Conservation (phyloP, 2,329 filamentous ascomycete genomes). For the Colletotrichum shisoi region DNA sequence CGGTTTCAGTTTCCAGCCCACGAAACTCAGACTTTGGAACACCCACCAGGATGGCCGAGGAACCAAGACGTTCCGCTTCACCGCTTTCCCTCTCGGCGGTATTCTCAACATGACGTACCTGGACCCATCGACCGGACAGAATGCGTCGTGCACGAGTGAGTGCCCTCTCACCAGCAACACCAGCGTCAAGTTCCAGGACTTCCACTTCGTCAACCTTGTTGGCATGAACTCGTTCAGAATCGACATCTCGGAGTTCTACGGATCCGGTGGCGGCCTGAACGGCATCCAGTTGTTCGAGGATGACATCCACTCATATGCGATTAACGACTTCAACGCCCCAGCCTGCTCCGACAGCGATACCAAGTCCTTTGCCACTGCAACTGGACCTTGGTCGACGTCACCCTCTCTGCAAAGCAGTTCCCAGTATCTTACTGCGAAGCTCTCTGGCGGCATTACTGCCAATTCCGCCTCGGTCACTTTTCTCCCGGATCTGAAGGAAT, state of each 20-base stretch:
- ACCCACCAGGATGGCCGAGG: slow-evolving; percentile 83
- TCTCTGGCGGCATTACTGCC: slow-evolving; percentile 64
- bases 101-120: slow-evolving; percentile 97
- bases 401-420: slow-evolving; percentile 74
- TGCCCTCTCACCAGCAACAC: slow-evolving; percentile 83
- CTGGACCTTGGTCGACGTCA: slow-evolving; percentile 76
- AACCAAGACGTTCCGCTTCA: slow-evolving; percentile 87
- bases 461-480: slow-evolving; percentile 77
- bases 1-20: slow-evolving; percentile 83
- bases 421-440: slow-evolving; percentile 75
- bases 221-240: slow-evolving; percentile 89
- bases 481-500: slow-evolving; percentile 81
- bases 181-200: slow-evolving; percentile 79
- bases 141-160: slow-evolving; percentile 76
- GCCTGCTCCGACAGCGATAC: slow-evolving; percentile 68
- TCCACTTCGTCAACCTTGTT: slow-evolving; percentile 85
- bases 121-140: slow-evolving; percentile 74
- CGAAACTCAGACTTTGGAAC: slow-evolving; percentile 87
- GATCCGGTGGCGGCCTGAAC: slow-evolving; percentile 80
- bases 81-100: slow-evolving; percentile 82
- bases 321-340: slow-evolving; percentile 89
- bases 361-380: slow-evolving; percentile 71
- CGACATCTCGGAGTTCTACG: slow-evolving; percentile 88
- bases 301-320: slow-evolving; percentile 83
- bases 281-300: slow-evolving; percentile 89